Conservation (phyloP, 805 yeast species). For the Candida vartiovaarae region DNA sequence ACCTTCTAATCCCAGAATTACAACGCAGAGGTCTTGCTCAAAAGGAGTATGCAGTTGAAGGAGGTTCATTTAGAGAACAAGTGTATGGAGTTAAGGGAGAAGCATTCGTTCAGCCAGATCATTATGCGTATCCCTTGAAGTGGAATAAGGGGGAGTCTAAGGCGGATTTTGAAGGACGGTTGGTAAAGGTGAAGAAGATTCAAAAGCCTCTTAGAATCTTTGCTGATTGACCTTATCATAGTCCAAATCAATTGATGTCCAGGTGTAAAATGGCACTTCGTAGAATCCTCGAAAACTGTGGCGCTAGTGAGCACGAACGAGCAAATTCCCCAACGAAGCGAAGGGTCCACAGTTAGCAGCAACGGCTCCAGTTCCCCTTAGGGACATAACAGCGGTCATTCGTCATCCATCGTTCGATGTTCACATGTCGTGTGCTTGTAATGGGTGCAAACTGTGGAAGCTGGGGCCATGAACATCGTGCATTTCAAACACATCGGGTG, state of each 20-base stretch:
- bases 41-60: conserved; percentile 20
- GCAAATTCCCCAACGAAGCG: too few relatives aligned
- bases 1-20: conserved; percentile 31
- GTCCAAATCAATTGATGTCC: neutral
- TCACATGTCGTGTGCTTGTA: too few relatives aligned
- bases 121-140: conserved; percentile 18
- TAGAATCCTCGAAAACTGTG: neutral
- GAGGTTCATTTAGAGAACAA: conserved; percentile 32
- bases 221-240: conserved; percentile 3
- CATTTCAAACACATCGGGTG: too few relatives aligned
- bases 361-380: too few relatives aligned
- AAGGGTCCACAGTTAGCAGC: too few relatives aligned
- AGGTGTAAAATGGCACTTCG: too few relatives aligned
- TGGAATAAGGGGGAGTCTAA: conserved; percentile 24
- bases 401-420: too few relatives aligned
- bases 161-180: conserved; percentile 24
- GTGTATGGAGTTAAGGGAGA: conserved; percentile 20
- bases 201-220: conserved; percentile 8
- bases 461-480: too few relatives aligned
- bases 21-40: conserved; percentile 30
- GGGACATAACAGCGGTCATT: too few relatives aligned
- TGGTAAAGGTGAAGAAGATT: conserved; percentile 7
- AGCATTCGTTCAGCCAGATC: conserved; percentile 17
- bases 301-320: neutral
- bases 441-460: too few relatives aligned